Percentiles rank a stretch among this genome's conserved stretches.
Evolutionary conservation across 345 rosid species (phyloP).

Genomic region (Euphorbia pulcherrima): DNA sequence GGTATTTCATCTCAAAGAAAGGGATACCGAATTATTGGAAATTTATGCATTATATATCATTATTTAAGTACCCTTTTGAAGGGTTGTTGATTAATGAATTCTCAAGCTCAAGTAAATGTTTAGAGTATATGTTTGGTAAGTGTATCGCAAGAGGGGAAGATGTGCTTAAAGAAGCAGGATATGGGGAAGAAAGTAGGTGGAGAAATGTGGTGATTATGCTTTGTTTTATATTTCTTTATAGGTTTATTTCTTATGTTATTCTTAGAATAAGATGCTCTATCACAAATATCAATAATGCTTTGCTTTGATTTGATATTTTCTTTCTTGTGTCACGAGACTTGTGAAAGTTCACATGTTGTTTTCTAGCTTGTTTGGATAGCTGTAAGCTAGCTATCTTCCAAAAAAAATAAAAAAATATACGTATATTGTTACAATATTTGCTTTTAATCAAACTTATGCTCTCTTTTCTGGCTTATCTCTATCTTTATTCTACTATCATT

Average conservation of each 20-base stretch:
- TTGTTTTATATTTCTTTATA: slow-evolving; percentile 65
- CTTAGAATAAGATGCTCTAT: slow-evolving; percentile 72
- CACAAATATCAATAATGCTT: slow-evolving; percentile 35
- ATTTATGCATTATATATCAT: slow-evolving; percentile 86
- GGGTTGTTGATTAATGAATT: slow-evolving; percentile 88
- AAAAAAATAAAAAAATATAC: too few species aligned
- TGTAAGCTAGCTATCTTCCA: too few species aligned
- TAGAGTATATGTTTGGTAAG: slow-evolving; percentile 57
- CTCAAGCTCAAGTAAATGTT: slow-evolving; percentile 69
- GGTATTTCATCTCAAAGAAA: slow-evolving; percentile 78
- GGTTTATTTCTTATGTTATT: slow-evolving; percentile 71
- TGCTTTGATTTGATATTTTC: slow-evolving; percentile 24
- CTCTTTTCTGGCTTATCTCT: too few species aligned
- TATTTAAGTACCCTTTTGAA: slow-evolving; percentile 97
- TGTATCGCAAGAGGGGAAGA: slow-evolving; percentile 66
- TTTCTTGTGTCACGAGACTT: slow-evolving; percentile 25
- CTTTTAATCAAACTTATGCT: too few species aligned
- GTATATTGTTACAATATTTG: too few species aligned
- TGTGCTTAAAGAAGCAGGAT: slow-evolving; percentile 72
- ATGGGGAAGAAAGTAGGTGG: slow-evolving; percentile 68
- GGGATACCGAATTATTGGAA: slow-evolving; percentile 86
- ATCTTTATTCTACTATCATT: too few species aligned
- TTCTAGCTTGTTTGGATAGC: slow-evolving; percentile 37
- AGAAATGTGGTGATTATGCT: slow-evolving; percentile 71
- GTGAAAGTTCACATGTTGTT: slow-evolving; percentile 41